These are phyloP conservation scores for Piper betle DNA, from an alignment of 164 flowering plant species.

Conservation along the genomic window DNA sequence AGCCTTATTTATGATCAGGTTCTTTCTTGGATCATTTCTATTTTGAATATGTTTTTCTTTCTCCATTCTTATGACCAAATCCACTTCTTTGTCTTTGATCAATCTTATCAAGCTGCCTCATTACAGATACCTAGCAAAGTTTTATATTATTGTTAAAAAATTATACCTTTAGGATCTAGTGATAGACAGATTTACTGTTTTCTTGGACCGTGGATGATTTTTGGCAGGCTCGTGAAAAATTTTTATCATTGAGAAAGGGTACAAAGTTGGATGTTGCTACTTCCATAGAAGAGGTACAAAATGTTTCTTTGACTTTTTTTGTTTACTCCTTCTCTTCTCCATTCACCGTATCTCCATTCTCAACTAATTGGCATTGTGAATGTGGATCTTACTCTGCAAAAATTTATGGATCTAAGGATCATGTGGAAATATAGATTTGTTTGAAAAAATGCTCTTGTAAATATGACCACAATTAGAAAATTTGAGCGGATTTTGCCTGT, in stretches of 20 bases:
- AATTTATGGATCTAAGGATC: too few species aligned
- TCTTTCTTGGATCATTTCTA: background rate
- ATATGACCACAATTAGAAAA: too few species aligned
- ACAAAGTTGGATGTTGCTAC: slow-evolving; percentile 42
- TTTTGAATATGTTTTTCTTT: background rate
- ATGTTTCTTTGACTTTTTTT: slow-evolving; percentile 1
- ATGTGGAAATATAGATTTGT: too few species aligned
- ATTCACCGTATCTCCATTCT: slow-evolving; percentile 7
- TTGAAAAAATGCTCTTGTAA: too few species aligned
- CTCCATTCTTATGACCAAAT: background rate
- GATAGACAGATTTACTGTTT: too few species aligned
- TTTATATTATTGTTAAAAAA: too few species aligned
- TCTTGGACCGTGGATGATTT: background rate
- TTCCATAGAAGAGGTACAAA: slow-evolving; percentile 49
- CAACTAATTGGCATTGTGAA: too few species aligned
- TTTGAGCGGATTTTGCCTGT: too few species aligned
- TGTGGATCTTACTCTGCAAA: too few species aligned
- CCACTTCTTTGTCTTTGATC: background rate
- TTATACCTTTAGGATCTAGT: too few species aligned
- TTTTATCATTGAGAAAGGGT: slow-evolving; percentile 51
- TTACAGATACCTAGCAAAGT: too few species aligned
- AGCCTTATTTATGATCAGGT: slow-evolving; percentile 61
- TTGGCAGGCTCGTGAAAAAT: slow-evolving; percentile 62
- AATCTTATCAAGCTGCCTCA: too few species aligned
- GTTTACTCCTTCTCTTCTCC: background rate